Conservation (phyloP, 148 eudicot species). For the Linanthus parryae region DNA sequence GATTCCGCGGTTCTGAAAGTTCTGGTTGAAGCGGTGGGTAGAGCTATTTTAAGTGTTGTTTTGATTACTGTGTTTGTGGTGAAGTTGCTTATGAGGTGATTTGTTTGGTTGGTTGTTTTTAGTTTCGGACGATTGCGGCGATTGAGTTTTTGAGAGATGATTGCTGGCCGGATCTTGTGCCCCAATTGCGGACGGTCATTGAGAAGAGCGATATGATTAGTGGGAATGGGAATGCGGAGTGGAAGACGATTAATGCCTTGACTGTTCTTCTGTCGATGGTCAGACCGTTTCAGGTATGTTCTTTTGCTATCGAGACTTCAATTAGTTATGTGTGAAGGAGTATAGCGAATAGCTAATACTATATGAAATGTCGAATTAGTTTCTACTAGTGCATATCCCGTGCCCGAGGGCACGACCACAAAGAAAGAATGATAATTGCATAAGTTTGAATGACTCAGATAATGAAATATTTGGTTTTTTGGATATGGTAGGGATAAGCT, state of each 20-base stretch:
- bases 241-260: slow-evolving; percentile 58
- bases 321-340: too few species aligned
- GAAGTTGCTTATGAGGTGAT: not conserved
- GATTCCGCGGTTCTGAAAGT: slow-evolving; percentile 50
- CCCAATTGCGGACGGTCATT: slow-evolving; percentile 46
- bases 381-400: too few species aligned
- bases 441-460: too few species aligned
- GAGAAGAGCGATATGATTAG: slow-evolving; percentile 42
- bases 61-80: not conserved
- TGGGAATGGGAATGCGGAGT: slow-evolving; percentile 27
- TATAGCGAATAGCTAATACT: too few species aligned
- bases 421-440: too few species aligned
- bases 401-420: too few species aligned
- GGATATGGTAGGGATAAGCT: too few species aligned
- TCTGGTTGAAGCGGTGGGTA: slow-evolving; percentile 55
- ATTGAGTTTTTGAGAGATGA: slow-evolving; percentile 61
- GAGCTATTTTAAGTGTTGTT: not conserved
- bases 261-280: slow-evolving; percentile 54
- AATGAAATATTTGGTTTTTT: too few species aligned
- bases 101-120: slow-evolving; percentile 5
- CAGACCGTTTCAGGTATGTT: slow-evolving; percentile 69
- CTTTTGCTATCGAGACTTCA: too few species aligned
- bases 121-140: slow-evolving; percentile 56
- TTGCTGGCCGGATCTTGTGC: slow-evolving; percentile 67
- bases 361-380: too few species aligned